Conservation (phyloP, 768 basidiomycete species). For the Xerocomellus chrysenteron region DNA sequence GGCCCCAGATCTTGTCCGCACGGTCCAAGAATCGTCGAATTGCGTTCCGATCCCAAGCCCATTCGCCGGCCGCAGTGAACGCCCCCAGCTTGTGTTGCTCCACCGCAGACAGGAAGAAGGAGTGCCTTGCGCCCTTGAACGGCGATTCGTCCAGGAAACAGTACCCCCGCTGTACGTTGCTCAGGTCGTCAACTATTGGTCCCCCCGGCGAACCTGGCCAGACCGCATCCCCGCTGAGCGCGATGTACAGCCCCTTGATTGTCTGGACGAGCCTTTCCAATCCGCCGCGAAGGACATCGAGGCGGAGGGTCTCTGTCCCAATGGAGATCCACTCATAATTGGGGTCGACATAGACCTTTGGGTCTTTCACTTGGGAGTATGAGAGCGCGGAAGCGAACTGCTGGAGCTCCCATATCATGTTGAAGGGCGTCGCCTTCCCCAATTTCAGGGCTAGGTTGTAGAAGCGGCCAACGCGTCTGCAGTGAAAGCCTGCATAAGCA, state of each 20-base stretch:
- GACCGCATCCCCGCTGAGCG: neutral
- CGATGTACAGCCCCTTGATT: neutral
- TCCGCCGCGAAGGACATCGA: neutral
- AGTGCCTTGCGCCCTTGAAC: neutral
- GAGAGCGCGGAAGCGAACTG: neutral
- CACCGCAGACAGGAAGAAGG: neutral
- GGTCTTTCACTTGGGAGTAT: neutral
- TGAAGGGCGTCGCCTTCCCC: neutral
- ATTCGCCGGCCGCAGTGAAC: neutral
- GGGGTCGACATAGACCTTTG: neutral
- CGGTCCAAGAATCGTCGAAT: neutral
- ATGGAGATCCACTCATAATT: neutral
- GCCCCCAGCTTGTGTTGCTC: neutral
- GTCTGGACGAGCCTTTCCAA: neutral
- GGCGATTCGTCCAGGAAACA: neutral
- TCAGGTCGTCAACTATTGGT: neutral
- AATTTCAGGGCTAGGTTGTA: neutral
- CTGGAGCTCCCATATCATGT: constrained; percentile 1
- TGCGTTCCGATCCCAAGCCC: neutral
- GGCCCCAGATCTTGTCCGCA: neutral
- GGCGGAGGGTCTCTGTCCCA: neutral
- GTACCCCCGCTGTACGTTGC: neutral
- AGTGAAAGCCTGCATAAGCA: too few species aligned
- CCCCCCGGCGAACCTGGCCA: neutral
- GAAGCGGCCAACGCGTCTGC: neutral